phyloP scores from a whole-genome alignment of 1,139 yeast genomes.

The Candida pseudoviswanathii region DNA sequence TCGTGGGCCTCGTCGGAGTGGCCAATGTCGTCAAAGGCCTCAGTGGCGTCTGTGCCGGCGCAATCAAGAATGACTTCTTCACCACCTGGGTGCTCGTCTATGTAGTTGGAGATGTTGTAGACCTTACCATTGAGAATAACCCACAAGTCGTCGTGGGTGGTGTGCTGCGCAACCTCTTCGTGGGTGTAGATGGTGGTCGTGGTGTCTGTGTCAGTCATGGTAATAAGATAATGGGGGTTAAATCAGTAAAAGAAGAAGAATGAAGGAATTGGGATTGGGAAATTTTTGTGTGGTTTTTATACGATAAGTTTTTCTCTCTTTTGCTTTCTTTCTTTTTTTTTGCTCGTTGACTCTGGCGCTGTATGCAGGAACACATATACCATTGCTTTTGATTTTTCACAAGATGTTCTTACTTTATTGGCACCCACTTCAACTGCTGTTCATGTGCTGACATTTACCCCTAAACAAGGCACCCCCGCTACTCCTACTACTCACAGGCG shows the following conservation, averaged over 20 bases:
- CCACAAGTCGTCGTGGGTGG: slow-evolving; percentile 81
- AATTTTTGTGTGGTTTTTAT: slow-evolving; percentile 3
- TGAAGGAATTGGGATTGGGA: not conserved
- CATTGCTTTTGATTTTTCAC: not conserved
- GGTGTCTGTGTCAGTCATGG: slow-evolving; percentile 15
- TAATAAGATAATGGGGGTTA: slow-evolving; percentile 8
- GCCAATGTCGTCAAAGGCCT: slow-evolving; percentile 93
- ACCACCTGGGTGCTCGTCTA: slow-evolving; percentile 97
- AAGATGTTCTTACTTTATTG: not conserved
- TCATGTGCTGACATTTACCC: too few relatives aligned
- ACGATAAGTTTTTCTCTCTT: not conserved
- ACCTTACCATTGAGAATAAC: slow-evolving; percentile 88
- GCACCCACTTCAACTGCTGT: not conserved
- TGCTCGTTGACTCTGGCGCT: too few relatives aligned
- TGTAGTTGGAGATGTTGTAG: slow-evolving; percentile 78
- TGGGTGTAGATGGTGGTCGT: slow-evolving; percentile 19
- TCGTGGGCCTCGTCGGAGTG: slow-evolving; percentile 96
- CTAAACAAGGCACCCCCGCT: too few relatives aligned
- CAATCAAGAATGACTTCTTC: slow-evolving; percentile 91
- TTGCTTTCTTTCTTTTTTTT: not conserved
- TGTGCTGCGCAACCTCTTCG: slow-evolving; percentile 81
- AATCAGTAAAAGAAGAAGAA: not conserved
- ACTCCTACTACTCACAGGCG: too few relatives aligned
- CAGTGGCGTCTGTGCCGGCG: slow-evolving; percentile 94
- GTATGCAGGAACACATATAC: too few relatives aligned